Percentiles rank a stretch among this genome's conserved stretches.
Conservation (phyloP, 257 asterid genomes). For the Nemophila menziesii region DNA sequence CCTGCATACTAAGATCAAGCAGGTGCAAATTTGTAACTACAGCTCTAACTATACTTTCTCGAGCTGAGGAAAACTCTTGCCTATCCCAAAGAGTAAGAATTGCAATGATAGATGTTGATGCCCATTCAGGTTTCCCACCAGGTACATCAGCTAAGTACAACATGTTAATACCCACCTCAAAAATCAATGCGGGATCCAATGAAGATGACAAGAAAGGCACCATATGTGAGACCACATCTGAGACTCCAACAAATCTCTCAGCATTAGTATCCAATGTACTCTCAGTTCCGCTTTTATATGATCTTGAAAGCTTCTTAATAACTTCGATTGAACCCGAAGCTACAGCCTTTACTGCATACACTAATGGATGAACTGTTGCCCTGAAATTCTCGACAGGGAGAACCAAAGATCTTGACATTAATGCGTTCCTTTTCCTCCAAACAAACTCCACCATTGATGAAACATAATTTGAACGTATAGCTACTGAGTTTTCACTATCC, state of each 20-base stretch:
- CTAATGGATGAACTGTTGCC: slow-evolving; percentile 58
- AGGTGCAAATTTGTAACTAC: slow-evolving; percentile 83
- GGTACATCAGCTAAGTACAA: slow-evolving; percentile 86
- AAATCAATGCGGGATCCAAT: slow-evolving; percentile 77
- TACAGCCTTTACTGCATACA: slow-evolving; percentile 70
- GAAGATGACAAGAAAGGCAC: slow-evolving; percentile 80
- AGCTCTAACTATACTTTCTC: slow-evolving; percentile 88
- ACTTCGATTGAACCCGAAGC: slow-evolving; percentile 72
- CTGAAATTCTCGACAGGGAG: slow-evolving; percentile 76
- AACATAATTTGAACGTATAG: slow-evolving; percentile 75
- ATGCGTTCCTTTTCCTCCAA: slow-evolving; percentile 62
- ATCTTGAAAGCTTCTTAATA: slow-evolving; percentile 68
- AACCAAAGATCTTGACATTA: slow-evolving; percentile 63
- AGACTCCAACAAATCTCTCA: slow-evolving; percentile 70
- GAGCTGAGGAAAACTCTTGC: slow-evolving; percentile 84
- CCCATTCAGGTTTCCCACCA: slow-evolving; percentile 96
- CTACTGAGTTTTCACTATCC: slow-evolving; percentile 77
- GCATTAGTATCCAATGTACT: slow-evolving; percentile 32
- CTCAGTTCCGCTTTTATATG: slow-evolving; percentile 28
- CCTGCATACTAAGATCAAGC: slow-evolving; percentile 94
- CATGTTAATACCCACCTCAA: slow-evolving; percentile 90
- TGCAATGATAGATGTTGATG: slow-evolving; percentile 66
- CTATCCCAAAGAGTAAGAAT: slow-evolving; percentile 94
- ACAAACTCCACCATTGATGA: slow-evolving; percentile 64
- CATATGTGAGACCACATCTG: slow-evolving; percentile 79